phyloP scores from a whole-genome alignment of 2,329 filamentous ascomycete species.

The Fusarium sp. region DNA sequence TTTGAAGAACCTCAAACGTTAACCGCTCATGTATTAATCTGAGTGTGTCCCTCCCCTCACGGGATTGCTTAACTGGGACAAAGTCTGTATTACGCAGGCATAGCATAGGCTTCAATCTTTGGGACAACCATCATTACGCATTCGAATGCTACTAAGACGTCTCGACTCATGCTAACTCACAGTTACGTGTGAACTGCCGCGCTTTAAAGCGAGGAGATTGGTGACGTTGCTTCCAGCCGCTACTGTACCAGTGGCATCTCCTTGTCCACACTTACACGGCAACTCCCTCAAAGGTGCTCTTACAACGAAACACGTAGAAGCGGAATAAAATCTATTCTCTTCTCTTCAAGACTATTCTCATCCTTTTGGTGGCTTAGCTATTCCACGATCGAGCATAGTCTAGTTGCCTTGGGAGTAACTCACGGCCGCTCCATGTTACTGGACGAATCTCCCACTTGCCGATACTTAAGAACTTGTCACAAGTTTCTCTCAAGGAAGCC shows the following conservation, averaged over 20 bases:
- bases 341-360: no score
- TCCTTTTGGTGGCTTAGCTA: not conserved
- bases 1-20: not conserved
- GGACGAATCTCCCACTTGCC: not conserved
- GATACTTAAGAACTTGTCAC: no score
- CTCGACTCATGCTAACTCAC: not conserved
- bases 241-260: not conserved
- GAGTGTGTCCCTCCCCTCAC: not conserved
- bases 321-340: not conserved
- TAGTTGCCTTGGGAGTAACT: not conserved
- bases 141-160: not conserved
- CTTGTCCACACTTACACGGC: not conserved
- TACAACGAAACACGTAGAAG: not conserved
- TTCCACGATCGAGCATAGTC: not conserved
- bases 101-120: not conserved
- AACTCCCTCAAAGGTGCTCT: not conserved
- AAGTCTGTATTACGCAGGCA: not conserved
- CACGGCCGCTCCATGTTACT: no score
- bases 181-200: not conserved
- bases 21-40: not conserved
- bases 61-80: not conserved
- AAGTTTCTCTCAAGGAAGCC: fast-evolving
- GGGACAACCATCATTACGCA: not conserved
- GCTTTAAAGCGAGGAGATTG: not conserved
- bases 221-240: not conserved